Percentiles rank a stretch among this genome's conserved stretches.
phyloP scores from a whole-genome alignment of 805 yeast species.

The Lachancea kluyveri region DNA sequence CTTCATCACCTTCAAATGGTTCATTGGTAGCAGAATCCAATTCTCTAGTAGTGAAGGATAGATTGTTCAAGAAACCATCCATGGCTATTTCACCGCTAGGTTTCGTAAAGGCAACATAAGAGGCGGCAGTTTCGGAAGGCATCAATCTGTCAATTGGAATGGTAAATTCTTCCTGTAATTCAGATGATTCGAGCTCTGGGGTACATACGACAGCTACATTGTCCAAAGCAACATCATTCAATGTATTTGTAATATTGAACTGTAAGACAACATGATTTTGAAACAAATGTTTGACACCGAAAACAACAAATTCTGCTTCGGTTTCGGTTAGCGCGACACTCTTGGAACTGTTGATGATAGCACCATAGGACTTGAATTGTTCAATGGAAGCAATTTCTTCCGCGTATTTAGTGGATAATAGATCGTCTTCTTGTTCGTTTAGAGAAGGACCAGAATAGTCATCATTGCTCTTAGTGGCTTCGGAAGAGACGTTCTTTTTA shows the following conservation, averaged over 20 bases:
- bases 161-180: slow-evolving; percentile 56
- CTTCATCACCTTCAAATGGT: slow-evolving; percentile 65
- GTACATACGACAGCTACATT: slow-evolving; percentile 67
- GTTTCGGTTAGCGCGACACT: slow-evolving; percentile 72
- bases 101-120: slow-evolving; percentile 70
- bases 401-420: slow-evolving; percentile 58
- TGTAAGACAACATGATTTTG: slow-evolving; percentile 69
- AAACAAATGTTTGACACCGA: slow-evolving; percentile 77
- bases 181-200: slow-evolving; percentile 46
- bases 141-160: slow-evolving; percentile 65
- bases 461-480: slow-evolving; percentile 20
- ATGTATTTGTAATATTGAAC: slow-evolving; percentile 78
- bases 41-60: slow-evolving; percentile 75
- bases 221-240: slow-evolving; percentile 68
- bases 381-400: slow-evolving; percentile 65
- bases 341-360: slow-evolving; percentile 63
- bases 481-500: slow-evolving; percentile 12
- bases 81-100: slow-evolving; percentile 43
- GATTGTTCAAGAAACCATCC: slow-evolving; percentile 54
- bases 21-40: slow-evolving; percentile 65
- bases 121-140: slow-evolving; percentile 66
- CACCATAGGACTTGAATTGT: slow-evolving; percentile 69
- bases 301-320: slow-evolving; percentile 90
- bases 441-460: slow-evolving; percentile 24
- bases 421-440: slow-evolving; percentile 28